Evolutionary conservation across 192 early-diverging fungal species (phyloP).

Genomic region (Mortierella hygrophila): DNA sequence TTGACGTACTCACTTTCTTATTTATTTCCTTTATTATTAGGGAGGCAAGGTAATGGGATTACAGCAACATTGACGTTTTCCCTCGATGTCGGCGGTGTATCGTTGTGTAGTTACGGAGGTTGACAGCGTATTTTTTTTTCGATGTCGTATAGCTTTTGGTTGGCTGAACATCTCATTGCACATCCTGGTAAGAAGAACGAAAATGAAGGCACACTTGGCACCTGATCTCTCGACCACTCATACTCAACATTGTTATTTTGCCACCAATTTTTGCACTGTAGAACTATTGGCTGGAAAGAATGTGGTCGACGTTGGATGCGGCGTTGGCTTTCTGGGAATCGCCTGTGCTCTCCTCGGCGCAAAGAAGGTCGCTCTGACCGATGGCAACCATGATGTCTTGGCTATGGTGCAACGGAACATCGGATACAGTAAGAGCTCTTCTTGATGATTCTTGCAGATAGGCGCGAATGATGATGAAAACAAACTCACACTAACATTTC

Average conservation of each 20-base stretch:
- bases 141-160: conserved; percentile 22
- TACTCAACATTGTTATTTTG: neutral
- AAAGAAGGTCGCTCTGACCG: conserved; percentile 42
- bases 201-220: too few species aligned
- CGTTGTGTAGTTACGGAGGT: neutral
- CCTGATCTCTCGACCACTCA: neutral
- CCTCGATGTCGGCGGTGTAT: neutral
- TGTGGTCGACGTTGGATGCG: conserved; percentile 52
- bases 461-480: neutral
- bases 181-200: conserved; percentile 35
- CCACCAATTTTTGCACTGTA: conserved; percentile 6
- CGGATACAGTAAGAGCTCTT: conserved; percentile 29
- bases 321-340: conserved; percentile 48
- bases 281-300: conserved; percentile 35
- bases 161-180: conserved; percentile 44
- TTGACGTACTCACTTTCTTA: neutral
- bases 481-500: too few species aligned
- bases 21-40: neutral
- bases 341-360: conserved; percentile 38
- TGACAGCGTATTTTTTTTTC: neutral
- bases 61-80: neutral
- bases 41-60: conserved; percentile 37
- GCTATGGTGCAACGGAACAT: conserved; percentile 42
- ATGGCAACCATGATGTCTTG: conserved; percentile 45
- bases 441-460: neutral